phyloP scores from a whole-genome alignment of 2,329 filamentous ascomycete species.

The Xylariaceae sp. region DNA sequence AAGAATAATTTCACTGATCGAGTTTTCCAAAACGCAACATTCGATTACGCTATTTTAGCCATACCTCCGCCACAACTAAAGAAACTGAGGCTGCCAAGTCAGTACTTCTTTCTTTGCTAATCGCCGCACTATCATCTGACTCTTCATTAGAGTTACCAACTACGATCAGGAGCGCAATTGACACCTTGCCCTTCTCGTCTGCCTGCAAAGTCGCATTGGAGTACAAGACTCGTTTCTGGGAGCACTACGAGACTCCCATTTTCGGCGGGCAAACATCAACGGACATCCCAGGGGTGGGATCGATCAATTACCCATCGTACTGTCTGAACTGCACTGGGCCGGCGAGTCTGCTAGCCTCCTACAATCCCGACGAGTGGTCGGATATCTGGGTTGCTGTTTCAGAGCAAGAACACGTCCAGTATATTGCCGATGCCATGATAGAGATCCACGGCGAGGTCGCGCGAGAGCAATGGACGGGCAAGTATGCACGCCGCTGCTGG shows the following conservation, averaged over 20 bases:
- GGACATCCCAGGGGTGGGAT: constrained; percentile 66
- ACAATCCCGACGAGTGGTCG: constrained; percentile 53
- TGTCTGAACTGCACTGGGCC: constrained; percentile 67
- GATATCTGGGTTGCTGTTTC: constrained; percentile 51
- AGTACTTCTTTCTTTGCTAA: not conserved
- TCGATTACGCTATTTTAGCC: constrained; percentile 71
- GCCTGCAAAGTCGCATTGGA: constrained; percentile 69
- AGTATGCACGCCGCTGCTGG: constrained; percentile 71
- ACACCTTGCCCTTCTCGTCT: constrained; percentile 49
- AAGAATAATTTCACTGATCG: constrained; percentile 49
- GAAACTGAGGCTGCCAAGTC: constrained; percentile 61
- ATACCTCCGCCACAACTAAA: constrained; percentile 67
- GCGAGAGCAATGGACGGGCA: constrained; percentile 67
- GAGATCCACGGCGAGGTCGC: constrained; percentile 69
- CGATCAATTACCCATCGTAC: constrained; percentile 71
- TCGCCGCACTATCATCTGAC: constrained; percentile 48
- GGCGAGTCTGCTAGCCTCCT: constrained; percentile 66
- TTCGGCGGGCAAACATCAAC: constrained; percentile 63
- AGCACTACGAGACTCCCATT: constrained; percentile 59
- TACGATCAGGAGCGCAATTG: constrained; percentile 55
- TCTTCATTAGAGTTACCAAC: constrained; percentile 41
- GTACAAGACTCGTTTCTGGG: constrained; percentile 69
- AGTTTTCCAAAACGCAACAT: constrained; percentile 54
- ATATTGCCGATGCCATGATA: constrained; percentile 68
- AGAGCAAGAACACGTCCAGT: constrained; percentile 66